Percentiles rank a stretch among this genome's conserved stretches.
These are phyloP conservation scores for Phlyctochytrium bullatum DNA, from an alignment of 192 early-diverging fungal species.

Conservation along the genomic window DNA sequence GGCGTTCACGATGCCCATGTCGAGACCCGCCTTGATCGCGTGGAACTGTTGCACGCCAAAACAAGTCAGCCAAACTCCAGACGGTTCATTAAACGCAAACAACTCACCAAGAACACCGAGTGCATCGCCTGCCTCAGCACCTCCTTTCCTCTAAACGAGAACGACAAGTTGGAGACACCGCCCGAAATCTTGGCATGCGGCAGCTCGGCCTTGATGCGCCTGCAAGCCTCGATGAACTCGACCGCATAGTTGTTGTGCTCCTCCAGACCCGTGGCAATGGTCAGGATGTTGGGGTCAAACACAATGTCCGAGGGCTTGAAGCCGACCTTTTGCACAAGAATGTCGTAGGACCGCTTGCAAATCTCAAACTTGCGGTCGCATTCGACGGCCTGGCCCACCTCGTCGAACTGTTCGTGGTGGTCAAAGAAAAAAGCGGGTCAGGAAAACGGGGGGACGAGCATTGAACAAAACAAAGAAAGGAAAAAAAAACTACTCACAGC, in stretches of 20 bases:
- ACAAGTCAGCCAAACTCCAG: not conserved
- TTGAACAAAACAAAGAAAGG: not conserved
- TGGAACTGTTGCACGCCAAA: constrained; percentile 57
- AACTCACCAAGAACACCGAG: constrained; percentile 75
- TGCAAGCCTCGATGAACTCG: constrained; percentile 83
- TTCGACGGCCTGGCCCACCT: constrained; percentile 87
- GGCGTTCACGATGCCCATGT: constrained; percentile 98
- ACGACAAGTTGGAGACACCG: constrained; percentile 96
- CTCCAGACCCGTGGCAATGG: constrained; percentile 95
- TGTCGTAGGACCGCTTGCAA: constrained; percentile 85
- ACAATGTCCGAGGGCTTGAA: constrained; percentile 85
- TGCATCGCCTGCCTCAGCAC: constrained; percentile 92
- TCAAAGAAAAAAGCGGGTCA: too few species aligned
- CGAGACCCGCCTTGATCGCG: constrained; percentile 81
- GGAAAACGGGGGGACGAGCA: too few species aligned
- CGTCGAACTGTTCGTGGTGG: constrained; percentile 69
- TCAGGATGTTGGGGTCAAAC: constrained; percentile 92
- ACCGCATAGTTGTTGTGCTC: constrained; percentile 96
- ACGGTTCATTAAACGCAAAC: not conserved
- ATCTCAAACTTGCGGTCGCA: constrained; percentile 82
- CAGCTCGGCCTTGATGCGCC: constrained; percentile 72
- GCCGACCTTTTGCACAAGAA: constrained; percentile 80
- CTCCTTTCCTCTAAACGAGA: constrained; percentile 96
- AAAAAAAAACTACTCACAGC: constrained; percentile 54
- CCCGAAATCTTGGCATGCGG: constrained; percentile 92